These are phyloP conservation scores for Ogataea salicorniae DNA, from an alignment of 805 yeast genomes.

Conservation along the genomic window DNA sequence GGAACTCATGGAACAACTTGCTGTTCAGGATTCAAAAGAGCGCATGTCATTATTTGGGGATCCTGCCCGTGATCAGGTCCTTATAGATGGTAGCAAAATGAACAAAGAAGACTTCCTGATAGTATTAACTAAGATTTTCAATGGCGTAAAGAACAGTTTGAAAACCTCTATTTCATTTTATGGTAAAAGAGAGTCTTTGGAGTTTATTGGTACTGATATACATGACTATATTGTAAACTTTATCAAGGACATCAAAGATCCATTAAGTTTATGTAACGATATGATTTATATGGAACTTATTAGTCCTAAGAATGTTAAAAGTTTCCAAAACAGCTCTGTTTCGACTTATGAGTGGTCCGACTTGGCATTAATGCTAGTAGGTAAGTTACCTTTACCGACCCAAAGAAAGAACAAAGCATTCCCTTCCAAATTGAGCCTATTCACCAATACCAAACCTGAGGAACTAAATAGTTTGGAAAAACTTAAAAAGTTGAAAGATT, in stretches of 20 bases:
- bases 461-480: constrained; percentile 2
- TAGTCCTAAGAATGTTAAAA: constrained; percentile 11
- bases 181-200: constrained; percentile 5
- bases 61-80: constrained; percentile 10
- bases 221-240: constrained; percentile 3
- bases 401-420: constrained; percentile 1
- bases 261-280: constrained; percentile 8
- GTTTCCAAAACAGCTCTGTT: constrained; percentile 13
- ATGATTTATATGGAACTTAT: constrained; percentile 10
- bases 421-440: constrained; percentile 4
- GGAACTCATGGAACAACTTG: not conserved
- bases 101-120: constrained; percentile 6
- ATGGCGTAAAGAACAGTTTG: constrained; percentile 2
- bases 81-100: constrained; percentile 5
- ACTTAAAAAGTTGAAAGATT: constrained; percentile 6
- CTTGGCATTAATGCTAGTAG: constrained; percentile 6
- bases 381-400: constrained; percentile 3
- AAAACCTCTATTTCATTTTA: constrained; percentile 3
- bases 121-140: constrained; percentile 3
- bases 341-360: constrained; percentile 17
- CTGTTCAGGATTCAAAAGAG: constrained; percentile 2
- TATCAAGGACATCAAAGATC: constrained; percentile 2
- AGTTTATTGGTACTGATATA: constrained; percentile 12
- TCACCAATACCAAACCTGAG: not conserved
- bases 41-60: constrained; percentile 12